A percentile compares a stretch with the other conserved stretches of the same genome.
These are phyloP conservation scores for Blastocladiella emersonii DNA, from an alignment of 371 early-diverging fungal genomes.

Conservation along the genomic window DNA sequence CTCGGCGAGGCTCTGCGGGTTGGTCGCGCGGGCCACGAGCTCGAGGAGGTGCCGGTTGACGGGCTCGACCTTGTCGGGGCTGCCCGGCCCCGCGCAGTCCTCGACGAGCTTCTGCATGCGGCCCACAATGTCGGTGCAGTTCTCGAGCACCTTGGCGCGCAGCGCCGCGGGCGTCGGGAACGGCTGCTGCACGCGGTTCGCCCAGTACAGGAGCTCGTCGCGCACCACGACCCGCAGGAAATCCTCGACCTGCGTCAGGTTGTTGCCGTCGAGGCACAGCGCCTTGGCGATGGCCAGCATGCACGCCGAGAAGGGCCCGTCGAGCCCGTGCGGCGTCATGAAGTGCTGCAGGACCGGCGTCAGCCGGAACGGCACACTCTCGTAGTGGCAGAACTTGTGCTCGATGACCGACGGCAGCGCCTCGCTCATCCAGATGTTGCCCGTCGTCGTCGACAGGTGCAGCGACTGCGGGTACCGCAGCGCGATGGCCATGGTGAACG, in stretches of 20 bases:
- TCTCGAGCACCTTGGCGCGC: constrained; percentile 20
- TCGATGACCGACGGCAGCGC: constrained; percentile 42
- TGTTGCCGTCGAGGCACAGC: constrained; percentile 20
- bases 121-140: constrained; percentile 25
- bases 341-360: constrained; percentile 93
- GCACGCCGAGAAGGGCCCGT: constrained; percentile 72
- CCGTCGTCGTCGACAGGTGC: constrained; percentile 63
- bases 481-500: constrained; percentile 72
- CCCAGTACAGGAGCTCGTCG: constrained; percentile 76
- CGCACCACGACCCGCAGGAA: constrained; percentile 71
- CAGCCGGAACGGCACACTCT: constrained; percentile 91
- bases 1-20: constrained; percentile 79
- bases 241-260: constrained; percentile 37
- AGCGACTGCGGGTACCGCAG: constrained; percentile 78
- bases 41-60: constrained; percentile 65
- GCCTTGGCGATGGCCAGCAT: constrained; percentile 66
- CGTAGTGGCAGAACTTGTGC: constrained; percentile 27
- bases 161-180: constrained; percentile 41
- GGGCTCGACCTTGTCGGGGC: constrained; percentile 21
- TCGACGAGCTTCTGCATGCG: constrained; percentile 59
- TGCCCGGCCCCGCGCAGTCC: constrained; percentile 19
- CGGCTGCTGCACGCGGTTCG: constrained; percentile 38
- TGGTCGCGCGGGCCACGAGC: constrained; percentile 74
- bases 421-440: constrained; percentile 68
- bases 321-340: constrained; percentile 79